Evolutionary conservation across 106 monocot species (phyloP).

Genomic region (Allium cepa): DNA sequence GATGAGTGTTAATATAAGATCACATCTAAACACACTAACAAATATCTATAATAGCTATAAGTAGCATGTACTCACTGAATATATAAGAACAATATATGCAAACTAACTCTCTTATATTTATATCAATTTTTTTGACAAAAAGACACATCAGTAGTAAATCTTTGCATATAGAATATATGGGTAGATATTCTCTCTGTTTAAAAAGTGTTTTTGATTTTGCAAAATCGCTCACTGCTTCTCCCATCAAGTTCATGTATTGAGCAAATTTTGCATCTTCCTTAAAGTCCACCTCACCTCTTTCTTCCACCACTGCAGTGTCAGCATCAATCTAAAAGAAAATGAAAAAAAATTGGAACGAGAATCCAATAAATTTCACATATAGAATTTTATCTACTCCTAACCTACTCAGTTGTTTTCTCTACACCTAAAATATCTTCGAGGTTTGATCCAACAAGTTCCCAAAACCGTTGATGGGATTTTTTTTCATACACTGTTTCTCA

Average conservation of each 20-base stretch:
- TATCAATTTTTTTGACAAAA: neutral
- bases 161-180: slow-evolving; percentile 82
- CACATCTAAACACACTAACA: neutral
- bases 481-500: slow-evolving; percentile 97
- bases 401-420: slow-evolving; percentile 92
- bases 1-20: neutral
- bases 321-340: slow-evolving; percentile 65
- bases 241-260: slow-evolving; percentile 68
- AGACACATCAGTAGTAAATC: slow-evolving; percentile 66
- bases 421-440: slow-evolving; percentile 93
- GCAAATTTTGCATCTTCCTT: too few species aligned
- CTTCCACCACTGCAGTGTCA: too few species aligned
- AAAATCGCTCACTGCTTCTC: slow-evolving; percentile 89
- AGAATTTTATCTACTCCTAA: slow-evolving; percentile 8
- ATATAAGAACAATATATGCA: too few species aligned
- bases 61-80: neutral
- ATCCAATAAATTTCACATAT: slow-evolving; percentile 4
- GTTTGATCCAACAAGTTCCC: slow-evolving; percentile 97
- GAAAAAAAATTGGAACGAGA: neutral
- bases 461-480: slow-evolving; percentile 93
- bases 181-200: slow-evolving; percentile 83
- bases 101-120: too few species aligned
- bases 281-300: too few species aligned
- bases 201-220: slow-evolving; percentile 74
- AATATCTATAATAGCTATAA: neutral